phyloP scores from a whole-genome alignment of 306 rosid species.

The Clitoria ternatea region DNA sequence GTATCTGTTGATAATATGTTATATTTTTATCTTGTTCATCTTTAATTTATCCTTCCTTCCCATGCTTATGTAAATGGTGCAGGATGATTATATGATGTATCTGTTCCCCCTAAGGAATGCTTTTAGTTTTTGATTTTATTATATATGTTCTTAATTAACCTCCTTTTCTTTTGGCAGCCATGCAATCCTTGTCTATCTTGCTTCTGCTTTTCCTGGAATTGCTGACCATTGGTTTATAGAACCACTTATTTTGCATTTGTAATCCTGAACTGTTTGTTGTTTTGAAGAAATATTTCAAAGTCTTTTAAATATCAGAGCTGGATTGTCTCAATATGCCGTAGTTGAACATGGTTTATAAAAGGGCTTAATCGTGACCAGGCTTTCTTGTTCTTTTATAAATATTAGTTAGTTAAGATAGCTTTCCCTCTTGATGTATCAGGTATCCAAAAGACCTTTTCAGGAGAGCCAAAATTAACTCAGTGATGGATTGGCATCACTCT shows the following conservation, averaged over 20 bases:
- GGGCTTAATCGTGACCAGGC: not conserved
- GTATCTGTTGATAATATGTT: not conserved
- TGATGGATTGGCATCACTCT: constrained; percentile 93
- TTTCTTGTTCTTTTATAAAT: not conserved
- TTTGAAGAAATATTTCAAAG: not conserved
- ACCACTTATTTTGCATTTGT: constrained; percentile 23
- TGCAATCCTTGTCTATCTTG: constrained; percentile 75
- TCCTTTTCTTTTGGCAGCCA: constrained; percentile 55
- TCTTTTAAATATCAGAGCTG: not conserved
- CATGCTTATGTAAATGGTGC: not conserved
- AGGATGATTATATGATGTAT: not conserved
- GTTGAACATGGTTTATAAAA: not conserved
- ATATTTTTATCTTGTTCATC: not conserved
- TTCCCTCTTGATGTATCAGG: constrained; percentile 42
- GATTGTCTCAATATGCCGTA: not conserved
- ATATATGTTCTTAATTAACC: not conserved
- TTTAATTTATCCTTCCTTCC: not conserved
- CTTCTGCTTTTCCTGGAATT: constrained; percentile 78
- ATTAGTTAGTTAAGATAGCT: not conserved
- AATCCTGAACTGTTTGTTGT: constrained; percentile 2
- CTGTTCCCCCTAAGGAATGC: not conserved
- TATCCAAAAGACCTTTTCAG: constrained; percentile 64
- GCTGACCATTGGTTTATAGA: constrained; percentile 70
- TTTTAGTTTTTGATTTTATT: not conserved
- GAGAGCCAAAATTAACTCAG: constrained; percentile 75